Base-by-base conservation (phyloP, 2,329 filamentous ascomycete species). In the Tolypocladium tropicale region DNA sequence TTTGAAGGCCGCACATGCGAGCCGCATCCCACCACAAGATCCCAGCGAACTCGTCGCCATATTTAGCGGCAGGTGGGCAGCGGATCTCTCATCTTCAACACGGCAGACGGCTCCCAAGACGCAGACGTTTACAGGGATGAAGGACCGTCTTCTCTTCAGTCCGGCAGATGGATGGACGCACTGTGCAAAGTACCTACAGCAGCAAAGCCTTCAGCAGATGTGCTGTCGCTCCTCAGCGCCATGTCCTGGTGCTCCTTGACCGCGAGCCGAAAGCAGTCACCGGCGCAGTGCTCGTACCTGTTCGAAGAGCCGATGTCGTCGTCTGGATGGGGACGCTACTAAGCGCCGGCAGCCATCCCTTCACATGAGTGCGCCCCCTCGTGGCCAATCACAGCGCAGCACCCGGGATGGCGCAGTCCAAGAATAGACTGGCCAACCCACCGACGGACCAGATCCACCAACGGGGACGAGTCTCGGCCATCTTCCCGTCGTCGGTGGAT, bases 331-430 rank as follows among this genome's bases (percentile, higher is more conserved):
- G 39, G 30, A 48, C 56, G 50, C 55, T 56, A 54, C 34, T 60
- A 55, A 56, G 57, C 59, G 59, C 57, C 57, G 41, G 25, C 53
- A 21, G 16, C 36, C 39, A 53, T 37, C 46, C 52, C 39, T n/a
- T 41, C 48, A 25, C 39, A 50, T 50, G 39, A n/a, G 23, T 34
- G n/a, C 5, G 11, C 39, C 49, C 23, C 37, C 23, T 41, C 16
- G 23, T 55, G 46, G 37, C 57, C 59, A 59, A 59, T 59, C 52
- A 56, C 12, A 6, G 6, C 11, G 37, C 25, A 14, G 3, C 9
- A 16, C 32, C 30, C n/a, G 2, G 25, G 16, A 49, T 25, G 25
- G 16, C 25, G 2, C 25, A 16, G 16, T 30, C 46, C 46, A 49
- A 49, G 46, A 49, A 49, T 49, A 49, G 46, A 32, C 6, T 32